Evolutionary conservation across 768 basidiomycete genomes (phyloP).

Genomic region (Gautieria morchelliformis): DNA sequence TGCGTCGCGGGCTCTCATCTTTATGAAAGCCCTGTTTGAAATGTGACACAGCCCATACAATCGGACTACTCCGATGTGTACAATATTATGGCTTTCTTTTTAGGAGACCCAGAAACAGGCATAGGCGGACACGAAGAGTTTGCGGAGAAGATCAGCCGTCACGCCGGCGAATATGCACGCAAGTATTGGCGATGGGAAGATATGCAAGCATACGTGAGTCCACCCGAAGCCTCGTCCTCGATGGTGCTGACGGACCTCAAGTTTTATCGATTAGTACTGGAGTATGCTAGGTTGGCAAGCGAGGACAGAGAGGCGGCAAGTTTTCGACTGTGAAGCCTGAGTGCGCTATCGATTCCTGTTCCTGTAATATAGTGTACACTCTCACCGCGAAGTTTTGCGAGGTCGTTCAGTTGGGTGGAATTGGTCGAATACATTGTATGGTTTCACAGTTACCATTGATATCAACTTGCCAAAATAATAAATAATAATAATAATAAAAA

Average conservation of each 20-base stretch:
- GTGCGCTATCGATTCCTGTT: no score
- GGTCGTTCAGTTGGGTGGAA: no score
- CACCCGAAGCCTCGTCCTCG: neutral
- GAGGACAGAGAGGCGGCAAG: slow-evolving; percentile 26
- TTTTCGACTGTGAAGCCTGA: slow-evolving; percentile 1
- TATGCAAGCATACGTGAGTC: slow-evolving; percentile 47
- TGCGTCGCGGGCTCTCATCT: slow-evolving; percentile 11
- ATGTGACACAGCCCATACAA: slow-evolving; percentile 37
- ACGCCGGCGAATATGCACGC: slow-evolving; percentile 48
- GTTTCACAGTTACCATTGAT: no score
- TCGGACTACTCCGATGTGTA: slow-evolving; percentile 58
- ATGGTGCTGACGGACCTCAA: neutral
- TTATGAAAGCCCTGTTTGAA: no score
- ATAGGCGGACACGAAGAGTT: slow-evolving; percentile 52
- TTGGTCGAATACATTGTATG: no score
- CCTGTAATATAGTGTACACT: no score
- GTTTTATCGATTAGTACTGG: slow-evolving; percentile 37
- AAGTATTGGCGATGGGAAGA: slow-evolving; percentile 54
- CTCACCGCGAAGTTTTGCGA: no score
- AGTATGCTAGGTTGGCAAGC: slow-evolving; percentile 45
- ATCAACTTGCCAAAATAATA: no score
- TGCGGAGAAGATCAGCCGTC: slow-evolving; percentile 43
- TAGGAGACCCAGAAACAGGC: slow-evolving; percentile 43
- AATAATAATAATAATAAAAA: no score
- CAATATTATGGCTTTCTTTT: slow-evolving; percentile 66